These are phyloP conservation scores for Dioscorea dumetorum DNA, from an alignment of 106 monocot species.

Conservation along the genomic window DNA sequence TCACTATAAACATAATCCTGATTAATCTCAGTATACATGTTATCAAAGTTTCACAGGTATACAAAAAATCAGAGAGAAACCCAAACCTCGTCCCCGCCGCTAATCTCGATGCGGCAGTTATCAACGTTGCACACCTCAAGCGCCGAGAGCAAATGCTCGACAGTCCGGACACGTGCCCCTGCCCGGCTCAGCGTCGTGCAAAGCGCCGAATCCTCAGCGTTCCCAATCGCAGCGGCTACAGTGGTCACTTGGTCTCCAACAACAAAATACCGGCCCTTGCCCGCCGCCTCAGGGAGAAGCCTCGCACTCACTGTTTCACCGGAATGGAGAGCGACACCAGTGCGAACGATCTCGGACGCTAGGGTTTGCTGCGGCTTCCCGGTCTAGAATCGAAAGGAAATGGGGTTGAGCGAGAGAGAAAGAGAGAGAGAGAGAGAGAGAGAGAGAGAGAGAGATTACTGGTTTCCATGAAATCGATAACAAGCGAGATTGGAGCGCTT, in stretches of 20 bases:
- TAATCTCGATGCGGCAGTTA: slow-evolving; percentile 70
- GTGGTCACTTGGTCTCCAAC: slow-evolving; percentile 3
- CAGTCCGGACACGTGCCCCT: slow-evolving; percentile 53
- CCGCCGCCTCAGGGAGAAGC: slow-evolving; percentile 69
- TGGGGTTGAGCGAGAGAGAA: neutral
- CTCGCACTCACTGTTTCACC: slow-evolving; percentile 37
- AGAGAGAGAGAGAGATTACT: slow-evolving; percentile 12
- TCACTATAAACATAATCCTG: neutral
- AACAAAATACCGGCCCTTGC: slow-evolving; percentile 83
- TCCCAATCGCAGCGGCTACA: slow-evolving; percentile 55
- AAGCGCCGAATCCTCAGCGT: slow-evolving; percentile 43
- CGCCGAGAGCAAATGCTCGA: slow-evolving; percentile 90
- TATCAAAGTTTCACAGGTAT: neutral
- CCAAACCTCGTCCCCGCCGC: slow-evolving; percentile 80
- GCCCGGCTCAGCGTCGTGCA: slow-evolving; percentile 50
- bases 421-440: neutral
- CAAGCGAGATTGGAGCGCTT: slow-evolving; percentile 14
- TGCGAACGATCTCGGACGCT: slow-evolving; percentile 15
- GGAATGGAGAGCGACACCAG: slow-evolving; percentile 81
- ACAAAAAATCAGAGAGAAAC: neutral
- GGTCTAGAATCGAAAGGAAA: slow-evolving; percentile 16
- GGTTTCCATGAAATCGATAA: slow-evolving; percentile 33
- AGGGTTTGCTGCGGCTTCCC: slow-evolving; percentile 72
- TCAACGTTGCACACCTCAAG: slow-evolving; percentile 76
- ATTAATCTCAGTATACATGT: neutral